Base-by-base conservation (phyloP, 495 filamentous ascomycete species). In the Aspergillus hancockii region DNA sequence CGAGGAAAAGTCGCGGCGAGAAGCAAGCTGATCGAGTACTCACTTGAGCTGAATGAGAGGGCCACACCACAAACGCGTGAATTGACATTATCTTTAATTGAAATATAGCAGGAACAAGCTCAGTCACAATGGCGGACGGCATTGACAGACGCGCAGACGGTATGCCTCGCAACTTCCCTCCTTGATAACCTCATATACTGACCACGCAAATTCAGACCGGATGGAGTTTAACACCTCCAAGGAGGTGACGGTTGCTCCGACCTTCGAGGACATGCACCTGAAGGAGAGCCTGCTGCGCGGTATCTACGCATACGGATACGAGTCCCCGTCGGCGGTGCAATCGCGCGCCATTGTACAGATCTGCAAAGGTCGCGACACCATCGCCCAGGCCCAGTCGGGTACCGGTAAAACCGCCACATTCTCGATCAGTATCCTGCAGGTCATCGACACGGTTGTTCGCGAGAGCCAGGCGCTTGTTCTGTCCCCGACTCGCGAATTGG, bases 381-480 rank as follows among this genome's bases (percentile, higher is more conserved):
- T 99, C 73, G 94, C 94, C 34, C 94, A 99, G 74, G 94, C 94
- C n/a, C 94, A 99, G 81, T 97, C 92, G 53, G 94, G 94, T 79
- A 99, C 94, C 53, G 94, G 94, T 79, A 99, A 99, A 81, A 99
- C 94, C 22, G 94, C 94, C 10, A 99, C 94, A 1, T 99, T 99
- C 80, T 93, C 93, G 56, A 97, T 99, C 77, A 94, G 90, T 68
- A 92, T 95, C 69, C 87, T 99, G 30, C 94, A 98, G 71, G 90
- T 96, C 64, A 92, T 93, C 79, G 90, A 94, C 66, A 90, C 88
- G 3, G 85, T 81, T 41, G 80, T 97, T 41, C 88, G 92, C 60
- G 88, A 94, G 73, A 93, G 89, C 54, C 93, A 98, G 79, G 94
- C 93, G 13, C 86, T 99, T 36, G 92, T 99, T 23, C 88, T 99